Conservation (phyloP, 169 alveolate genomes). For the Cyclospora cayetanensis region DNA sequence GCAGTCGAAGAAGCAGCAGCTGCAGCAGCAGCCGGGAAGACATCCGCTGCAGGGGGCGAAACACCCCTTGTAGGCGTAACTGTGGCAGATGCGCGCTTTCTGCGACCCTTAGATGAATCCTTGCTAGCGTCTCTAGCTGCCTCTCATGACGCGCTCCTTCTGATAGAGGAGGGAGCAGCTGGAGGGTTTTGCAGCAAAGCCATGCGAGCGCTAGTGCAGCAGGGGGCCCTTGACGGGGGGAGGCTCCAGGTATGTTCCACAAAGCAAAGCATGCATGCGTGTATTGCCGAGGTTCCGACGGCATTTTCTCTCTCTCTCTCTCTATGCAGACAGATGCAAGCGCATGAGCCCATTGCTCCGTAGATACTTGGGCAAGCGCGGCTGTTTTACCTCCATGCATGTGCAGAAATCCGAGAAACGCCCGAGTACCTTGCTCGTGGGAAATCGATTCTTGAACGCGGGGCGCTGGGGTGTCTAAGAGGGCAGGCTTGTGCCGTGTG, state of each 20-base stretch:
- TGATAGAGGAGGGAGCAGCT: constrained; percentile 79
- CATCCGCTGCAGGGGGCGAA: not conserved
- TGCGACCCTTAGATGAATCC: constrained; percentile 76
- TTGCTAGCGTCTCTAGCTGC: constrained; percentile 63
- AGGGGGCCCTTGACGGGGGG: constrained; percentile 49
- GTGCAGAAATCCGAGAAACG: not conserved
- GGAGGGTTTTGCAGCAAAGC: constrained; percentile 81
- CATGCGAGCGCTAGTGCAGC: not conserved
- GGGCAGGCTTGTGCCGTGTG: no score
- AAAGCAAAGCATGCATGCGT: not conserved
- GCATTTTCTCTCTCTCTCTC: no score
- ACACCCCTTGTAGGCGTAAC: constrained; percentile 36
- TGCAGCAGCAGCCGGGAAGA: not conserved
- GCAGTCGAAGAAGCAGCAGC: not conserved
- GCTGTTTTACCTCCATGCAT: not conserved
- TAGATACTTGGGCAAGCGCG: not conserved
- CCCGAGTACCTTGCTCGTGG: no score
- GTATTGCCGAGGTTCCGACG: no score
- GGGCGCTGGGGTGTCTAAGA: no score
- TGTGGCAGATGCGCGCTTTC: constrained; percentile 80
- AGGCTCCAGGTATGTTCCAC: not conserved
- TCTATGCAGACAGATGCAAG: not conserved
- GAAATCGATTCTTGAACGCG: no score
- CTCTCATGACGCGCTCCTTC: constrained; percentile 69
- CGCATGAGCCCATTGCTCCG: not conserved